Evolutionary conservation across 2,329 filamentous ascomycete species (phyloP).

Genomic region (Cercospora janseana): DNA sequence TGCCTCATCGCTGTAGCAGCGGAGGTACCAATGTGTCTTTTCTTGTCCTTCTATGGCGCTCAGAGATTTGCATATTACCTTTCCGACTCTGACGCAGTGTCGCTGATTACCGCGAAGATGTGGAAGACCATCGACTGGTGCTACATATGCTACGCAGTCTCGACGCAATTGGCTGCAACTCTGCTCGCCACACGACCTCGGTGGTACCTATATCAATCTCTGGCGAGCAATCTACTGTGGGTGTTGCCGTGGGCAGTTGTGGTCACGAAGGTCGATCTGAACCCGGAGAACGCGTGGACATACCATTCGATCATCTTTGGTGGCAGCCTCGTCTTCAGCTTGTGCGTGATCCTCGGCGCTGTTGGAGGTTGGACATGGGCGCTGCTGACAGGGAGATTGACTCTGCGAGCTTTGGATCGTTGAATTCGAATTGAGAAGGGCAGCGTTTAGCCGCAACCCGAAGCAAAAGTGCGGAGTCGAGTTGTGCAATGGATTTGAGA

Average conservation of each 20-base stretch:
- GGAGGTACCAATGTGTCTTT: conserved; percentile 62
- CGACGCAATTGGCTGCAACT: conserved; percentile 63
- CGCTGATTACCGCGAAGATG: conserved; percentile 63
- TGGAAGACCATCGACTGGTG: conserved; percentile 59
- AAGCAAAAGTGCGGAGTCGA: too few species aligned
- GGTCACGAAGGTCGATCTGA: conserved; percentile 51
- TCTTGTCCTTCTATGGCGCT: conserved; percentile 59
- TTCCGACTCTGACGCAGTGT: conserved; percentile 56
- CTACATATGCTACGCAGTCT: conserved; percentile 67
- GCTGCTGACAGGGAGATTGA: conserved; percentile 47
- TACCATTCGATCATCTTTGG: conserved; percentile 68
- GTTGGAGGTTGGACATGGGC: conserved; percentile 54
- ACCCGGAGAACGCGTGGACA: conserved; percentile 60
- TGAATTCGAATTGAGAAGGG: too few species aligned
- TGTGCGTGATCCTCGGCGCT: conserved; percentile 55
- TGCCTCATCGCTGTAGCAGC: conserved; percentile 54
- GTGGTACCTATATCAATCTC: conserved; percentile 68
- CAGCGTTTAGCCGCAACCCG: too few species aligned
- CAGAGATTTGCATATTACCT: conserved; percentile 62
- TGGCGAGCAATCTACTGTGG: conserved; percentile 65
- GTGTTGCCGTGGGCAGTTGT: conserved; percentile 70
- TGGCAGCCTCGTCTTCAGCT: conserved; percentile 66
- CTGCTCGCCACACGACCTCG: conserved; percentile 62
- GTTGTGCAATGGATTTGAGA: too few species aligned
- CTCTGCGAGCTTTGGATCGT: background rate